Percentiles rank a stretch among this genome's conserved stretches.
Evolutionary conservation across 208 protist species (phyloP).

Genomic region (Wallacemonas sp.): DNA sequence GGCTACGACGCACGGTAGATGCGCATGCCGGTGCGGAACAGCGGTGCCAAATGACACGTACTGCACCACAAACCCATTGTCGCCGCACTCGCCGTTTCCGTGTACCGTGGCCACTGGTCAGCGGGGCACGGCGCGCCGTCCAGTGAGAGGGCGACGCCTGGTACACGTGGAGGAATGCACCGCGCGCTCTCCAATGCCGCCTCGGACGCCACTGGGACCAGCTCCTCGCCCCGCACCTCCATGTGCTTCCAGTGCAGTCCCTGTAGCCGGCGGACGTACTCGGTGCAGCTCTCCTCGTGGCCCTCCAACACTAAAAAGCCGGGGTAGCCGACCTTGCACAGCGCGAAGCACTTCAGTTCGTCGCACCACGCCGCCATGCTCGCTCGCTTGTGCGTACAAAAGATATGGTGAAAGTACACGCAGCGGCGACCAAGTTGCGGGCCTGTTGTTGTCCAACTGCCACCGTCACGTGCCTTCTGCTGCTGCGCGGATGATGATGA

Average conservation of each 20-base stretch:
- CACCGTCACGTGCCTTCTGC: too few relatives aligned
- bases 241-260: conserved; percentile 14
- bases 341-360: not conserved
- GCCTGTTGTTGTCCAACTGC: too few relatives aligned
- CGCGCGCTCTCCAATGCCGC: not conserved
- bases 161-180: not conserved
- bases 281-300: not conserved
- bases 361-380: not conserved
- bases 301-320: not conserved
- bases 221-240: conserved; percentile 10
- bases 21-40: conserved; percentile 1
- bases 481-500: too few relatives aligned
- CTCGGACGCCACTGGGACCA: not conserved
- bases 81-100: not conserved
- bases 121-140: not conserved
- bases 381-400: conserved; percentile 2
- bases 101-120: not conserved
- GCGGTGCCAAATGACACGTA: not conserved
- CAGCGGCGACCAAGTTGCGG: conserved; percentile 5
- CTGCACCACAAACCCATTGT: not conserved
- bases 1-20: not conserved
- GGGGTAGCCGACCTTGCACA: conserved; percentile 11
- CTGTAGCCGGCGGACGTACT: conserved; percentile 10
- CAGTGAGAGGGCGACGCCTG: not conserved
- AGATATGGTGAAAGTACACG: conserved; percentile 12